These are phyloP conservation scores for Colletotrichum tofieldiae DNA, from an alignment of 2,329 filamentous ascomycete genomes.

Conservation along the genomic window DNA sequence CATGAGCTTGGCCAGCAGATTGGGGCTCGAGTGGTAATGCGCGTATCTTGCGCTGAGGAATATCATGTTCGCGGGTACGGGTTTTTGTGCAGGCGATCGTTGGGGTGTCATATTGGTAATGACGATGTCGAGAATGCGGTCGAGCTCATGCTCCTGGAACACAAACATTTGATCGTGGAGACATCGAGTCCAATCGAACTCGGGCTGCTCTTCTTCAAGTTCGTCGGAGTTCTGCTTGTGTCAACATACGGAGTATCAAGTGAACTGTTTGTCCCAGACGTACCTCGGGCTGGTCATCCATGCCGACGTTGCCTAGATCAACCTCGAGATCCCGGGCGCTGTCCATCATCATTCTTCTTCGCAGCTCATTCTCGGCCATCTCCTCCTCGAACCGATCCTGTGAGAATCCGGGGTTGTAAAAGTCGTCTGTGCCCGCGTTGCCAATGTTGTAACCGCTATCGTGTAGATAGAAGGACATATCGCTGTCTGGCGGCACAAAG, in stretches of 20 bases:
- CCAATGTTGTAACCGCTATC: conserved; percentile 94
- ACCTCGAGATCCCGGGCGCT: conserved; percentile 97
- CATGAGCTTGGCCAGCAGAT: conserved; percentile 86
- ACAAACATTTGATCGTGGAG: conserved; percentile 99
- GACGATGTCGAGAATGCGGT: conserved; percentile 92
- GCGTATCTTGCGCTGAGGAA: conserved; percentile 97
- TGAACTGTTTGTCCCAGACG: conserved; percentile 48
- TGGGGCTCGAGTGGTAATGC: conserved; percentile 92
- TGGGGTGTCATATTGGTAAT: conserved; percentile 99
- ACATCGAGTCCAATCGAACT: conserved; percentile 96
- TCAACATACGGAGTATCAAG: conserved; percentile 46
- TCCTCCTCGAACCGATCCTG: conserved; percentile 98
- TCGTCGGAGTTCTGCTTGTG: conserved; percentile 70
- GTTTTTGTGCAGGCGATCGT: conserved; percentile 95
- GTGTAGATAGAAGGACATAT: conserved; percentile 95
- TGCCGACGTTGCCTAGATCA: conserved; percentile 93
- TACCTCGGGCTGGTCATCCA: conserved; percentile 96
- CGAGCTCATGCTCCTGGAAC: conserved; percentile 94
- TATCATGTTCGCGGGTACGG: conserved; percentile 96
- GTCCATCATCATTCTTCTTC: conserved; percentile 98
- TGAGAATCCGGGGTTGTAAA: conserved; percentile 92
- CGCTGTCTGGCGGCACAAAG: conserved; percentile 94
- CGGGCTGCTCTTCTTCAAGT: conserved; percentile 88
- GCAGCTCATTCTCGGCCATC: conserved; percentile 95
- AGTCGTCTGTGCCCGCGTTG: conserved; percentile 87